phyloP scores from a whole-genome alignment of 2,329 filamentous ascomycete genomes.

The Rhynchosporium secalis region DNA sequence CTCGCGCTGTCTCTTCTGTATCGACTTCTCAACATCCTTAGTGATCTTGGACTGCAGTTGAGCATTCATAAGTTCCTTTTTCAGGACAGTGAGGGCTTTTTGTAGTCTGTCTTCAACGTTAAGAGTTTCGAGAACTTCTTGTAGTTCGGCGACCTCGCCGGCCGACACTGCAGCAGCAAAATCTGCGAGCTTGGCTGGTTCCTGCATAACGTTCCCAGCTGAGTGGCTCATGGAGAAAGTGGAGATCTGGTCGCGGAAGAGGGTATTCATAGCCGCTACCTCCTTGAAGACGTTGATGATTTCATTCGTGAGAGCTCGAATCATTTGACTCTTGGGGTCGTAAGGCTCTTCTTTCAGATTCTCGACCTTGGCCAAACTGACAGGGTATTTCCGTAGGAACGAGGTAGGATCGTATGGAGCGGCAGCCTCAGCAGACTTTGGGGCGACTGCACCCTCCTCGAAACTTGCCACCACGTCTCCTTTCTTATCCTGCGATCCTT shows the following conservation, averaged over 20 bases:
- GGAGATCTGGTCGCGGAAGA: conserved; percentile 96
- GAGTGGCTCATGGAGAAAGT: conserved; percentile 96
- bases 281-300: conserved; percentile 99
- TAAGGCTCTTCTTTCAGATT: conserved; percentile 87
- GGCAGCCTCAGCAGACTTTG: conserved; percentile 50
- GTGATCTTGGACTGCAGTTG: conserved; percentile 96
- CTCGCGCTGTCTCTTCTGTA: conserved; percentile 93
- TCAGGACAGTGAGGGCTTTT: conserved; percentile 87
- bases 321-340: conserved; percentile 85
- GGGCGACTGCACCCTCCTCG: conserved; percentile 74
- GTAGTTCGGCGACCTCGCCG: conserved; percentile 86
- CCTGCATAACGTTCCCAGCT: conserved; percentile 90
- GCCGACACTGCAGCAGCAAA: conserved; percentile 97
- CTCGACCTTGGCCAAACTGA: conserved; percentile 93
- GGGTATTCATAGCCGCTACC: conserved; percentile 86
- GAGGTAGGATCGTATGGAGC: conserved; percentile 79
- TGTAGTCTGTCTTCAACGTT: conserved; percentile 91
- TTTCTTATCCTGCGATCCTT: conserved; percentile 64
- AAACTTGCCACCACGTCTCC: conserved; percentile 97
- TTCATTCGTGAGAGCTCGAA: conserved; percentile 91
- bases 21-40: conserved; percentile 96
- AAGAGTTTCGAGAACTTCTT: conserved; percentile 84
- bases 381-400: conserved; percentile 86
- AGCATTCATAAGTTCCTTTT: conserved; percentile 98
- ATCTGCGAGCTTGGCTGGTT: conserved; percentile 92